A percentile compares a stretch with the other conserved stretches of the same genome.
Evolutionary conservation across 75 land plant genomes (phyloP).

Genomic region (Ceratopteris richardii): DNA sequence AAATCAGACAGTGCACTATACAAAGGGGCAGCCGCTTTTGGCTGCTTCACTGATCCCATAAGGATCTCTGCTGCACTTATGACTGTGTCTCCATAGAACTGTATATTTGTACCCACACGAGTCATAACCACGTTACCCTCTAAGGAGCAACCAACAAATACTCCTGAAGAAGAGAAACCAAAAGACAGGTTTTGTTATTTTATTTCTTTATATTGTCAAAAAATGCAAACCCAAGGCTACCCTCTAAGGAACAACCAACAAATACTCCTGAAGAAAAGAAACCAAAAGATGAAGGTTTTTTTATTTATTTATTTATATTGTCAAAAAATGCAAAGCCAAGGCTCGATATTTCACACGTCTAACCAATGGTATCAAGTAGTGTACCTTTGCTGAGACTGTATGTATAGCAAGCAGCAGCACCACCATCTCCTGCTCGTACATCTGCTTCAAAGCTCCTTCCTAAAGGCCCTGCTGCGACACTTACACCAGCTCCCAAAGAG

Average conservation of each 20-base stretch:
- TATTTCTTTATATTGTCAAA: not conserved
- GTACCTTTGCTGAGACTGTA: slow-evolving; percentile 98
- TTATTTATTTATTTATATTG: too few species aligned
- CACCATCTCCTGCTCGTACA: slow-evolving; percentile 82
- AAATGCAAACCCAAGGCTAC: slow-evolving; percentile 15
- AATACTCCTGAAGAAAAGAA: slow-evolving; percentile 9
- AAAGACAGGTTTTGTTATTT: too few species aligned
- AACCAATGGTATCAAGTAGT: not conserved
- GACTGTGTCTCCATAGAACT: slow-evolving; percentile 76
- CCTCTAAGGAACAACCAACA: slow-evolving; percentile 81
- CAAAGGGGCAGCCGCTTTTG: slow-evolving; percentile 80
- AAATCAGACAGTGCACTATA: slow-evolving; percentile 56
- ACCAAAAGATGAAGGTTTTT: not conserved
- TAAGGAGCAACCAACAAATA: slow-evolving; percentile 80
- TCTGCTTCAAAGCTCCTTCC: slow-evolving; percentile 88
- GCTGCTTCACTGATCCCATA: slow-evolving; percentile 65
- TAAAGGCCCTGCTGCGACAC: slow-evolving; percentile 81
- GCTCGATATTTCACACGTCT: too few species aligned
- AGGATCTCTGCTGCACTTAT: slow-evolving; percentile 76
- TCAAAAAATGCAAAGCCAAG: too few species aligned
- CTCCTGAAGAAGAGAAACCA: slow-evolving; percentile 43
- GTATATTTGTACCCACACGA: slow-evolving; percentile 50
- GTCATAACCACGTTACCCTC: slow-evolving; percentile 79
- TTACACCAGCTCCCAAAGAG: slow-evolving; percentile 83
- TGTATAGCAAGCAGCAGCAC: slow-evolving; percentile 88